Base-by-base conservation (phyloP, 2,329 filamentous ascomycete species). In the Ceratocystis lukuohia region DNA sequence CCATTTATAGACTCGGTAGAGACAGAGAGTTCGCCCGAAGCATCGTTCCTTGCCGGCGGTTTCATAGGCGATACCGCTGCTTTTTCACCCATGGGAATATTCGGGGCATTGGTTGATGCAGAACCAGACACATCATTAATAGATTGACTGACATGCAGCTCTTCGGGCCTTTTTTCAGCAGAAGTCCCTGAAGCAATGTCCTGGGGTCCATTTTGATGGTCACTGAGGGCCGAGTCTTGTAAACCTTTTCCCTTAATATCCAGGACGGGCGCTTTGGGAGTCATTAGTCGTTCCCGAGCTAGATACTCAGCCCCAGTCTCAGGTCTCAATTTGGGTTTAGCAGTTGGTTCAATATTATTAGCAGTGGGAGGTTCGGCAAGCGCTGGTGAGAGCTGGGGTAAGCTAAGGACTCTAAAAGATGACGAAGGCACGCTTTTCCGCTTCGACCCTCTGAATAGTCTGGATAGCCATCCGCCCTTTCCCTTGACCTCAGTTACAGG, bases 401-500 rank as follows among this genome's bases (percentile, higher is more conserved):
- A 6, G n/a, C 30, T 50, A n/a, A 62, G 45, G 28, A 66, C 37
- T 10, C 50, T 66, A 44, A 61, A 64, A n/a, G 53, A 67, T 12
- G 30, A 56, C 20, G 44, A 48, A 61, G 22, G 22, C 12, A 7
- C 59, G 25, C 10, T 45, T 48, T 59, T 68, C 20, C 61, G 22
- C 12, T 50, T 67, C 3, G 61, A 33, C 2, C 45, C 41, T 33
- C 37, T 67, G 8, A 64, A 64, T 4, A 67, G 20, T 28, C 62
- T 64, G 5, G 65, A 48, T 15, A 67, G 41, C 65, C 65, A 67
- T 37, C 61, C 45, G 15, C 61, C 25, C 10, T 67, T 67, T 37
- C 64, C 61, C 25, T 67, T 67, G 12, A 8, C 25, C n/a, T 44
- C 25, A 3, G 33, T 48, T 17, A 5, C 28, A 30, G 53, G 53